Conservation (phyloP, 164 flowering plant genomes). For the Buxus sempervirens region DNA sequence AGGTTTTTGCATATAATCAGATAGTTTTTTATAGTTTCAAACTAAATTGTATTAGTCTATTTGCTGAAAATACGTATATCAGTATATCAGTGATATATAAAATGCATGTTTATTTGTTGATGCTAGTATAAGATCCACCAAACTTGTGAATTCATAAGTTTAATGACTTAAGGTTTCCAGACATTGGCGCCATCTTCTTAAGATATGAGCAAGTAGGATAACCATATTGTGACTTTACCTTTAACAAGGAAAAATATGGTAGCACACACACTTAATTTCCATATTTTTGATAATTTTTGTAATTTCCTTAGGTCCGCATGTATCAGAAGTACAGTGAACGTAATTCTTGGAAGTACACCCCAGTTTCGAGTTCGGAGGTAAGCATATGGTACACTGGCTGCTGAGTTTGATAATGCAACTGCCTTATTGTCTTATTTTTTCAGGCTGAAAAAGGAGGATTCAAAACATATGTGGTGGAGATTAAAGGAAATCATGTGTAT, state of each 20-base stretch:
- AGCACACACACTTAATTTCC: not conserved
- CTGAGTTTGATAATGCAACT: constrained; percentile 7
- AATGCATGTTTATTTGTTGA: not conserved
- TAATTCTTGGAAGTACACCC: constrained; percentile 61
- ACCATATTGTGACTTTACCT: no score
- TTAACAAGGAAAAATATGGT: no score
- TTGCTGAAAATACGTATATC: not conserved
- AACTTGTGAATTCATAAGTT: not conserved
- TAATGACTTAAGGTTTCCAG: not conserved
- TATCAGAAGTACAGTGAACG: constrained; percentile 84
- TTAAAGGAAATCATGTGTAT: constrained; percentile 84
- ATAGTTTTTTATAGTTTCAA: no score
- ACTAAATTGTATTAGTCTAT: no score
- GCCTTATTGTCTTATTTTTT: constrained; percentile 14
- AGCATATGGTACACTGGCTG: constrained; percentile 1
- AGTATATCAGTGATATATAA: no score
- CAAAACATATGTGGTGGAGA: constrained; percentile 90
- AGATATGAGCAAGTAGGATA: not conserved
- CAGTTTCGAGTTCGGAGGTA: constrained; percentile 86
- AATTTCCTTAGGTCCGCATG: constrained; percentile 73
- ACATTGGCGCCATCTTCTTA: not conserved
- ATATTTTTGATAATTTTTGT: constrained; percentile 8
- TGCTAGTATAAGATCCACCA: not conserved
- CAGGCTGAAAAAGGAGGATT: constrained; percentile 92
- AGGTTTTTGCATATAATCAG: not conserved